Percentiles rank a stretch among this genome's conserved stretches.
These are phyloP conservation scores for Pilasporangium apinafurcum DNA, from an alignment of 352 stramenopile species.

Conservation along the genomic window DNA sequence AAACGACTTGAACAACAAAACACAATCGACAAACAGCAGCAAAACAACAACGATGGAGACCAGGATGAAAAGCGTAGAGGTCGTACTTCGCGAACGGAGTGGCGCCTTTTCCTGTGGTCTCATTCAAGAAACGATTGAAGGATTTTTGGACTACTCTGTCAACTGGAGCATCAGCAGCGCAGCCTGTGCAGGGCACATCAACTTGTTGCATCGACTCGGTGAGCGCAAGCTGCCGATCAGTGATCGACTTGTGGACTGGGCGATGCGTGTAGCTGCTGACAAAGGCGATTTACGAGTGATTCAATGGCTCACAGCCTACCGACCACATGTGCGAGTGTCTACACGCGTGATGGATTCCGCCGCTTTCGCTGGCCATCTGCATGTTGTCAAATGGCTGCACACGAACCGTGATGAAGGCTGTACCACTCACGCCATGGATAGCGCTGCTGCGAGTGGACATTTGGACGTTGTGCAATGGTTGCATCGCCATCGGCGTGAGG, in stretches of 20 bases:
- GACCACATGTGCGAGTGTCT: conserved; percentile 20
- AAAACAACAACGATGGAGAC: conserved; percentile 4
- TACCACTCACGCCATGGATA: conserved; percentile 50
- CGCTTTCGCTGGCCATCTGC: conserved; percentile 44
- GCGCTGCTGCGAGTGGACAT: conserved; percentile 44
- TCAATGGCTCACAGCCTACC: conserved; percentile 29
- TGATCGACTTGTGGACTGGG: conserved; percentile 5
- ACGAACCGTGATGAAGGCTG: conserved; percentile 47
- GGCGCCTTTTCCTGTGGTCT: conserved; percentile 21
- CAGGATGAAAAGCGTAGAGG: conserved; percentile 32
- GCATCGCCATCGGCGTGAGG: conserved; percentile 41
- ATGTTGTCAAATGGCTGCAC: conserved; percentile 55
- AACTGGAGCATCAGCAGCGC: conserved; percentile 1
- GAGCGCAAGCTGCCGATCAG: not conserved
- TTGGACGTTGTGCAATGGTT: conserved; percentile 51
- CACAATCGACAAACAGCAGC: too few relatives aligned
- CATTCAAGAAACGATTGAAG: conserved; percentile 13
- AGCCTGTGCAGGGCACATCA: conserved; percentile 3
- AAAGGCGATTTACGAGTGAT: conserved; percentile 28
- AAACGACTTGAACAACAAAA: too few relatives aligned
- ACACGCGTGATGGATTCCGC: conserved; percentile 60
- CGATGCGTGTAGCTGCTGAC: conserved; percentile 31
- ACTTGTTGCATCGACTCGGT: conserved; percentile 3
- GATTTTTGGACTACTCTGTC: conserved; percentile 2
- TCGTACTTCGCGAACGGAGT: conserved; percentile 22